Evolutionary conservation across 2,329 filamentous ascomycete genomes (phyloP).

Genomic region (Epichloe gansuensis): DNA sequence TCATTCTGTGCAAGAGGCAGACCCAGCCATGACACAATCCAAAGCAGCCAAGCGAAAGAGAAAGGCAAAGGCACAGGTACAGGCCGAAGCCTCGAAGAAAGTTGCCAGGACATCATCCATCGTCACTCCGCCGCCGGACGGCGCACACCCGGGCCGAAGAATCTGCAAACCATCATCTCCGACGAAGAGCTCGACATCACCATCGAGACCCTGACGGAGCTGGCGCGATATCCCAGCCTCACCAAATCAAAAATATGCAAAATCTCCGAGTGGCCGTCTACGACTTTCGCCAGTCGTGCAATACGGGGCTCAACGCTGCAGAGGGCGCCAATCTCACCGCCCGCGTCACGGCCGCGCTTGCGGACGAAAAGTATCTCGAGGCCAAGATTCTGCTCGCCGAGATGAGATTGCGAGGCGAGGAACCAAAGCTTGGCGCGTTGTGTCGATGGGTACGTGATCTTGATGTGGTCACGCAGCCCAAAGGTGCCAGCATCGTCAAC

Average conservation of each 20-base stretch:
- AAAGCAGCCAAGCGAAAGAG: constrained; percentile 36
- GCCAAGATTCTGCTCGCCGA: constrained; percentile 54
- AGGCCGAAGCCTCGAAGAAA: constrained; percentile 23
- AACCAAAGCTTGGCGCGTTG: constrained; percentile 54
- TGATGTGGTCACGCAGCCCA: constrained; percentile 50
- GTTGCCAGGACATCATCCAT: constrained; percentile 22
- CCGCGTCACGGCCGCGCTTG: constrained; percentile 51
- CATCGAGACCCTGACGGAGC: constrained; percentile 48
- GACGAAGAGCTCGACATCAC: constrained; percentile 55
- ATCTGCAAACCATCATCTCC: constrained; percentile 41
- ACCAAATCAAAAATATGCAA: constrained; percentile 60
- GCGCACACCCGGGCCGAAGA: constrained; percentile 32
- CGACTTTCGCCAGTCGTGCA: constrained; percentile 56
- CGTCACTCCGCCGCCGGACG: constrained; percentile 25
- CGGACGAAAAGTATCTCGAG: constrained; percentile 54
- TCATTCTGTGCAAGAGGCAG: neutral
- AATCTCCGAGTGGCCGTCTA: constrained; percentile 55
- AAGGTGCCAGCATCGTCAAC: constrained; percentile 21
- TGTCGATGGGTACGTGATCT: constrained; percentile 63
- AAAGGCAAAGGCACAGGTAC: constrained; percentile 24
- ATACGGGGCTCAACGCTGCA: constrained; percentile 49
- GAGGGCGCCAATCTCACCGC: constrained; percentile 52
- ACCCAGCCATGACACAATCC: constrained; percentile 15
- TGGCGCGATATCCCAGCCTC: constrained; percentile 45
- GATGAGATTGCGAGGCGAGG: constrained; percentile 54